A percentile compares a stretch with the other conserved stretches of the same genome.
Conservation (phyloP, 441 rosid species). For the Rhodomyrtus psidioides region DNA sequence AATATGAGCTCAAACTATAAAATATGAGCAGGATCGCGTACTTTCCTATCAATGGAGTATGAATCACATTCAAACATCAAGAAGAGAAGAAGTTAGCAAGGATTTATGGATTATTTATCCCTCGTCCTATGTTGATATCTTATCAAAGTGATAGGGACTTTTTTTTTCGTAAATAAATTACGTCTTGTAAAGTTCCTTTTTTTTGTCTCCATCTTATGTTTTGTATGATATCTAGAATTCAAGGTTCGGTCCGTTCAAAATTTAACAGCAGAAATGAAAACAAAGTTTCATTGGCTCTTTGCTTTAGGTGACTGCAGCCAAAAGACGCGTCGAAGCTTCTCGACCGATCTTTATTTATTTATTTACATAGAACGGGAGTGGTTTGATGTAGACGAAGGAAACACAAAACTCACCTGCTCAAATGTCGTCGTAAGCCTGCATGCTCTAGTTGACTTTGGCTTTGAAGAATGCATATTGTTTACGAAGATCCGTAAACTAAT, state of each 20-base stretch:
- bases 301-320: background rate
- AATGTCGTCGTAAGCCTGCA: background rate
- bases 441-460: too few relatives aligned
- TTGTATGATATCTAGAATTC: background rate
- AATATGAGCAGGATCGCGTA: too few relatives aligned
- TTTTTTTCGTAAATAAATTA: background rate
- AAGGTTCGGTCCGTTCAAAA: background rate
- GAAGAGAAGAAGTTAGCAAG: too few relatives aligned
- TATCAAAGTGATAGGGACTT: too few relatives aligned
- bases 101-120: too few relatives aligned
- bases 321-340: accelerated
- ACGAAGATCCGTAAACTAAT: too few relatives aligned
- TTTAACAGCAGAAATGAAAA: too few relatives aligned
- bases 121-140: too few relatives aligned
- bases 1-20: too few relatives aligned
- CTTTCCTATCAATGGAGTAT: too few relatives aligned
- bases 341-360: background rate
- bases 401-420: background rate
- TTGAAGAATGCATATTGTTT: too few relatives aligned
- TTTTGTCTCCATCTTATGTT: background rate
- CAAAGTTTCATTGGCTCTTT: background rate
- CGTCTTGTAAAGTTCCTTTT: background rate
- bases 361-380: background rate
- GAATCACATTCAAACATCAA: too few relatives aligned
- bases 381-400: background rate